Percentiles rank a stretch among this genome's conserved stretches.
Evolutionary conservation across 2,329 filamentous ascomycete genomes (phyloP).

Genomic region (Madurella fahalii): DNA sequence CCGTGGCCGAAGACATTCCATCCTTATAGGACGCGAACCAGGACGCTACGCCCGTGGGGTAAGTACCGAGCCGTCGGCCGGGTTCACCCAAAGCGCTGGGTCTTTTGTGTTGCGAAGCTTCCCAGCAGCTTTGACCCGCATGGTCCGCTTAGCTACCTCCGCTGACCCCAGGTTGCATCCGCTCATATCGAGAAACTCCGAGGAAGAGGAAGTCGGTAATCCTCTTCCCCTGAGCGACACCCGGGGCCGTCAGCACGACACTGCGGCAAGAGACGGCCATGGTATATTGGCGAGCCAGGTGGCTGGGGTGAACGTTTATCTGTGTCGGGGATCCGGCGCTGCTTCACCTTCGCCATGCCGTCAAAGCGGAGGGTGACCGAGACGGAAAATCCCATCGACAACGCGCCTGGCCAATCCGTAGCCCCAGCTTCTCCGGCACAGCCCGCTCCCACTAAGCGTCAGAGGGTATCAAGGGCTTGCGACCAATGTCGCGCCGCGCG

Average conservation of each 20-base stretch:
- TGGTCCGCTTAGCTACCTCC: no score
- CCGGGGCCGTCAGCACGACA: neutral
- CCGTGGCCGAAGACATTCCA: no score
- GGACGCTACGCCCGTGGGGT: no score
- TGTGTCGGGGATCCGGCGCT: conserved; percentile 2
- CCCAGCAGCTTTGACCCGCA: no score
- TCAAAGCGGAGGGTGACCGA: conserved; percentile 36
- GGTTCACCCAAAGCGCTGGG: no score
- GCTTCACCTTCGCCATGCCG: conserved; percentile 32
- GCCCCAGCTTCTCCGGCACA: conserved; percentile 7
- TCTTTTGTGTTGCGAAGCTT: no score
- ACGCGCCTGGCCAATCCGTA: neutral
- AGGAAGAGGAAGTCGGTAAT: no score
- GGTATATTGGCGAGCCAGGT: conserved; percentile 3
- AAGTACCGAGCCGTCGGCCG: no score
- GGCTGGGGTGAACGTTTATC: conserved; percentile 2
- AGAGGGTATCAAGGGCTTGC: conserved; percentile 64
- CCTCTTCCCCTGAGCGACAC: no score
- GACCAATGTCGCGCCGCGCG: conserved; percentile 64
- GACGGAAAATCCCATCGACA: conserved; percentile 10
- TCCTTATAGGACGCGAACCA: no score
- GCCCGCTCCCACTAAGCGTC: conserved; percentile 48
- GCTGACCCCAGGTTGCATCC: no score
- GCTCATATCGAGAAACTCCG: no score
- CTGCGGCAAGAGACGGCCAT: neutral